Percentiles rank a stretch among this genome's conserved stretches.
phyloP scores from a whole-genome alignment of 2,329 filamentous ascomycete species.

The Monilinia laxa region DNA sequence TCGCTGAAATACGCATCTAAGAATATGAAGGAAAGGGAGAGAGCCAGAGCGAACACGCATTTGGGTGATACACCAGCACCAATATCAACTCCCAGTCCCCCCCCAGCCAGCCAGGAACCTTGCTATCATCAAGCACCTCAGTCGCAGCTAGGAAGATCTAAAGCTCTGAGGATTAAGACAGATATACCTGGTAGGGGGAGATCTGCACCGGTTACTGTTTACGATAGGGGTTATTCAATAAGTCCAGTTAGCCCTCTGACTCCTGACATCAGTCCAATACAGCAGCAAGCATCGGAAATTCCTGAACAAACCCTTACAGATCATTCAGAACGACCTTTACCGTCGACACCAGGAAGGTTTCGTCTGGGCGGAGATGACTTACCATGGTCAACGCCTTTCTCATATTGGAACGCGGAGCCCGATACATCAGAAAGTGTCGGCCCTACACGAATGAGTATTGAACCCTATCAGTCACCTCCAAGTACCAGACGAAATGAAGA shows the following conservation, averaged over 20 bases:
- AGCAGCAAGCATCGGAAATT: conserved; percentile 26
- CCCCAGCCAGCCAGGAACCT: neutral
- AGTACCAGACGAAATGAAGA: conserved; percentile 33
- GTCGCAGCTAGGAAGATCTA: conserved; percentile 20
- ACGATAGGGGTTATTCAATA: conserved; percentile 27
- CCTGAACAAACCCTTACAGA: conserved; percentile 8
- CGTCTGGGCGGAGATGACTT: conserved; percentile 39
- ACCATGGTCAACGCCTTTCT: conserved; percentile 39
- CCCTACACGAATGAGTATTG: neutral
- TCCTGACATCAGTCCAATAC: conserved; percentile 24
- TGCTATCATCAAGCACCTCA: conserved; percentile 8
- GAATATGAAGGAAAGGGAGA: conserved; percentile 35
- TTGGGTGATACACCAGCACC: conserved; percentile 17
- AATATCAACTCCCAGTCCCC: conserved; percentile 14
- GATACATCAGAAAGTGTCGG: conserved; percentile 3
- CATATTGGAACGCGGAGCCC: conserved; percentile 31
- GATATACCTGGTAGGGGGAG: conserved; percentile 30
- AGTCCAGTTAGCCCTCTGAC: conserved; percentile 30
- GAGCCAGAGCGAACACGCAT: conserved; percentile 26
- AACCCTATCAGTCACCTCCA: conserved; percentile 6
- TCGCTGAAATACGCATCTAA: conserved; percentile 34
- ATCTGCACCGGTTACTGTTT: conserved; percentile 36
- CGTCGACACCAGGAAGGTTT: conserved; percentile 37
- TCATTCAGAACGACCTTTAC: conserved; percentile 29
- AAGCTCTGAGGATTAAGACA: conserved; percentile 23